These are phyloP conservation scores for Stropharia rugosoannulata DNA, from an alignment of 768 basidiomycete species.

Conservation along the genomic window DNA sequence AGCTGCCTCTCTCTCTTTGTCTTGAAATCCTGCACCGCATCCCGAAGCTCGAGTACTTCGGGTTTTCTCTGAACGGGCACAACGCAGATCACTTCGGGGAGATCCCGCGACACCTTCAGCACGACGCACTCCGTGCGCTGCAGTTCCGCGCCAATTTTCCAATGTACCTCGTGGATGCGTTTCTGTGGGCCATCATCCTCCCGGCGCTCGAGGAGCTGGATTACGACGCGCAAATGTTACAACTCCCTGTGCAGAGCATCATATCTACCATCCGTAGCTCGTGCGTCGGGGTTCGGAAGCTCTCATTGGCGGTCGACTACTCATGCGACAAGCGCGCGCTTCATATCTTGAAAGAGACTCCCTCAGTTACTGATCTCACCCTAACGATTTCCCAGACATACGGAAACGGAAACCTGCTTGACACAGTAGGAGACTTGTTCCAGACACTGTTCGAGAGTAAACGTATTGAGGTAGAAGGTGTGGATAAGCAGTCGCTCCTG, in stretches of 20 bases:
- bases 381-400: background rate
- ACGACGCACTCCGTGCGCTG: background rate
- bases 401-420: background rate
- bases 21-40: background rate
- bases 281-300: background rate
- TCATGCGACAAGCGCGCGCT: background rate
- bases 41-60: background rate
- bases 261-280: background rate
- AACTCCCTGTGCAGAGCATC: background rate
- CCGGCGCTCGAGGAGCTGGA: background rate
- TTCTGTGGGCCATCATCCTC: background rate
- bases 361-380: conserved; percentile 1
- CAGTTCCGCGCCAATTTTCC: background rate
- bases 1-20: background rate
- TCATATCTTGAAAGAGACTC: background rate
- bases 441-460: background rate
- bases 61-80: background rate
- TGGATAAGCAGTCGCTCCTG: background rate
- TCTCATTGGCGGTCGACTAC: background rate
- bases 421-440: background rate
- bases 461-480: no score
- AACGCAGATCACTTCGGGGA: background rate
- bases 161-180: background rate
- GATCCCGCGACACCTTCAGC: background rate
- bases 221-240: background rate